A percentile compares a stretch with the other conserved stretches of the same genome.
Conservation (phyloP, 1,139 yeast genomes). For the Zygosaccharomyces sapae region DNA sequence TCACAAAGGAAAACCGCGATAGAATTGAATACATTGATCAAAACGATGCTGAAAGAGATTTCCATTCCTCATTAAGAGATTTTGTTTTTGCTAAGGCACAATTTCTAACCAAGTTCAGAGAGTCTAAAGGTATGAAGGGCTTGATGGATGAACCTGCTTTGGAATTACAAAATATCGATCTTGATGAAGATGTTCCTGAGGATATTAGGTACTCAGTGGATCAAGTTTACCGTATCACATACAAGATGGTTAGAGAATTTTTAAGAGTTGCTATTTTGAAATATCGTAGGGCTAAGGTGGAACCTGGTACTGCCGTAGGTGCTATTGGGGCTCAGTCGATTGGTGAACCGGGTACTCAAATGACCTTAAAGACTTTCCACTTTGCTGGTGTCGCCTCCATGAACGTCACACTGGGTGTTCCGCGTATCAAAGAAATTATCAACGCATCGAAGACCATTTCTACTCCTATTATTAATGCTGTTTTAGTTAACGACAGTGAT, state of each 20-base stretch:
- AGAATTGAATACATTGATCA: conserved; percentile 69
- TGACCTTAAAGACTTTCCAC: conserved; percentile 98
- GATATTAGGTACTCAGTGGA: conserved; percentile 50
- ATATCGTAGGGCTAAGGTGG: conserved; percentile 87
- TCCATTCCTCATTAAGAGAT: conserved; percentile 67
- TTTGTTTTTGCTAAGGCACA: conserved; percentile 57
- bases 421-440: conserved; percentile 97
- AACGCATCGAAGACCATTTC: conserved; percentile 94
- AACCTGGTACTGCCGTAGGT: conserved; percentile 99
- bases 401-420: conserved; percentile 98
- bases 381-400: conserved; percentile 99
- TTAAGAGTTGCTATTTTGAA: conserved; percentile 73
- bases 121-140: conserved; percentile 47
- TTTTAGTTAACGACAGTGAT: conserved; percentile 85
- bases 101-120: conserved; percentile 54
- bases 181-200: conserved; percentile 42
- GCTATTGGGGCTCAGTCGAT: conserved; percentile 99
- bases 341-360: conserved; percentile 99
- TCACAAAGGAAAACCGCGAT: conserved; percentile 43
- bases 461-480: conserved; percentile 95
- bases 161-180: conserved; percentile 42
- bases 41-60: conserved; percentile 78
- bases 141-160: conserved; percentile 44
- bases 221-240: conserved; percentile 72
- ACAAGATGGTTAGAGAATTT: conserved; percentile 58